Conservation (phyloP, 495 filamentous ascomycete species). For the Aspergillus olivimuriae region DNA sequence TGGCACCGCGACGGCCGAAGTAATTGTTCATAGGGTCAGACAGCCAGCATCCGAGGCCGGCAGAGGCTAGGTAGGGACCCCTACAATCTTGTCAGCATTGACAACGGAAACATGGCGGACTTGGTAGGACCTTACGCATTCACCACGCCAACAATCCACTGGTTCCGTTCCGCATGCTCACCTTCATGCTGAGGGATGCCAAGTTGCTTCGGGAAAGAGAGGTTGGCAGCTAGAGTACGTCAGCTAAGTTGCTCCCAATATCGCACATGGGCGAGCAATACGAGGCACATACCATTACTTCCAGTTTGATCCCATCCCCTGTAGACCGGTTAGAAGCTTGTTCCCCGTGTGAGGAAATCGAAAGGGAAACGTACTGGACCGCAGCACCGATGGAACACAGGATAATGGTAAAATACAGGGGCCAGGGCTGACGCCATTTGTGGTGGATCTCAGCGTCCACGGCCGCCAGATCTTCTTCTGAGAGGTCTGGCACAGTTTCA, state of each 20-base stretch:
- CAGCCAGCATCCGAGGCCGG: conserved; percentile 50
- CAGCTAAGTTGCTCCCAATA: neutral
- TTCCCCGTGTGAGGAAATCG: neutral
- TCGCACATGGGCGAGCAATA: neutral
- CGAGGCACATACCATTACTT: conserved; percentile 42
- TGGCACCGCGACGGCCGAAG: conserved; percentile 52
- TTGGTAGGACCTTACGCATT: conserved; percentile 48
- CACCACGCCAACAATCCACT: conserved; percentile 57
- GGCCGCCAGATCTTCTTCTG: conserved; percentile 43
- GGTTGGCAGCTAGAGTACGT: conserved; percentile 44
- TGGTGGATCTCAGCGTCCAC: conserved; percentile 54
- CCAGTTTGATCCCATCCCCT: conserved; percentile 68
- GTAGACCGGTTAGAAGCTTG: neutral
- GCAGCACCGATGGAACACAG: conserved; percentile 67
- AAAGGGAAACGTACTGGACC: conserved; percentile 43
- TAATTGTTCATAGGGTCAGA: conserved; percentile 52
- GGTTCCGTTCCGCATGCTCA: conserved; percentile 33
- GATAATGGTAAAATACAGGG: conserved; percentile 64
- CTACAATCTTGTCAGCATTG: no score
- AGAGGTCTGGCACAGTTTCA: conserved; percentile 50
- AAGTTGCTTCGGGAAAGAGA: conserved; percentile 54
- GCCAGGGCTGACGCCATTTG: conserved; percentile 58
- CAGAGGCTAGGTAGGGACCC: conserved; percentile 35
- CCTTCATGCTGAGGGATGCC: conserved; percentile 39
- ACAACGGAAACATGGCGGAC: no score